phyloP scores from a whole-genome alignment of 2,329 filamentous ascomycete genomes.

The Diaporthe amygdali region DNA sequence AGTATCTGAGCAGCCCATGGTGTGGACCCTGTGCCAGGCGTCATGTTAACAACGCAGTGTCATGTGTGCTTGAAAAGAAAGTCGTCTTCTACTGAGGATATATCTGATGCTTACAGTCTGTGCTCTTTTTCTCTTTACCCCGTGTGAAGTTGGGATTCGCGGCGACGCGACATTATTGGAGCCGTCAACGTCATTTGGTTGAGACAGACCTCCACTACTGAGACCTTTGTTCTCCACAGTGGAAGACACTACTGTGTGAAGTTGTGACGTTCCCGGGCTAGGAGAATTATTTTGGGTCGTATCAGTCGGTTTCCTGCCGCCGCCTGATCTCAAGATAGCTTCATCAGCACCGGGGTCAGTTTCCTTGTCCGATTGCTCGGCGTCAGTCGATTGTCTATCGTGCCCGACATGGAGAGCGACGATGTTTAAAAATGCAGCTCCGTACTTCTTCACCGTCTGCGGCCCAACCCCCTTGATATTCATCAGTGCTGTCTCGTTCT shows the following conservation, averaged over 20 bases:
- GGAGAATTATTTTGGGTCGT: not conserved
- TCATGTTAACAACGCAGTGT: not conserved
- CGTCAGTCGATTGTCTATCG: not conserved
- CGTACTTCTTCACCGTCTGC: not conserved
- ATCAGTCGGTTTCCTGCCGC: not conserved
- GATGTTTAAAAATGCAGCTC: slow-evolving; percentile 6
- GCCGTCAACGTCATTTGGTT: not conserved
- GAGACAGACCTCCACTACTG: not conserved
- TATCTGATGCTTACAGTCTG: not conserved
- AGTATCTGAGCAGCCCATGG: not conserved
- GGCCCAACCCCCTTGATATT: not conserved
- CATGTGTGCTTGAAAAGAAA: not conserved
- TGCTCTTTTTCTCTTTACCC: not conserved
- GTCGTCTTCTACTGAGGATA: not conserved
- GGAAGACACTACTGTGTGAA: not conserved
- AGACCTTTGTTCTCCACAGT: not conserved
- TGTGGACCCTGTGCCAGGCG: not conserved
- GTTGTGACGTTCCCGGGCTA: not conserved
- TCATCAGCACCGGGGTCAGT: not conserved
- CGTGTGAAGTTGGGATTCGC: not conserved
- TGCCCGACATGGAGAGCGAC: not conserved
- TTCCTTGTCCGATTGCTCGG: not conserved
- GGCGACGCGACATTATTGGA: not conserved
- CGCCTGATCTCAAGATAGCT: not conserved
- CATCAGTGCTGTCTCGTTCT: not conserved